Base-by-base conservation (phyloP, 2,329 filamentous ascomycete genomes). In the Cladosporium austrohemisphaericum region DNA sequence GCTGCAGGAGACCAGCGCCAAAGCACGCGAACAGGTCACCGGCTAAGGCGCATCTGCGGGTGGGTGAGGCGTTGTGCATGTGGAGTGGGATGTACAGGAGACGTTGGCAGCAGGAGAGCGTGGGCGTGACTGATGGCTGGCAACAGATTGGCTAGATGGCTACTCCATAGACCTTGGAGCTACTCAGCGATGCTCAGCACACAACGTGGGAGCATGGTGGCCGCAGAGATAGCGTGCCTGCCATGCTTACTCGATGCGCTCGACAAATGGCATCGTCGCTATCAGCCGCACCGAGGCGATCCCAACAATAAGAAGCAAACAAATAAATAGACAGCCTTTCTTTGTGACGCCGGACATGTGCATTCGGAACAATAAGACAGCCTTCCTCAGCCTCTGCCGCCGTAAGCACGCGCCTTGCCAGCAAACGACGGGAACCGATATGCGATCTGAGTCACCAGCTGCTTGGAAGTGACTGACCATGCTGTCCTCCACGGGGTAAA, bases 401-500 rank as follows among this genome's bases (percentile, higher is more conserved):
- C 29, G 29, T 45, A 23, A 45, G 41, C 41, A 35, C 41, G 41
- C 29, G 41, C 41, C 41, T 26, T 20, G 32, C 13, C 11, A 41
- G 31, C 41, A 26, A 22, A 28, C 25, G 13, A 10, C 29, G 13
- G 11, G 4, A 31, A 5, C 19, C 13, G 11, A 43, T 32, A 28
- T 20, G 19, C 23, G 8, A 19, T 23, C 44, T 47, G 44, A 47
- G 33, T 47, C 44, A 47, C 44, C 14, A 14, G 19, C 23, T 37
- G 31, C 35, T 20, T 20, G n/a, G n/a, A n/a, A n/a, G n/a, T 20
- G 35, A 10, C 35, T 11, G 13, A 11, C 18, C 19, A 10, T 37
- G 19, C 16, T 46, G 31, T 23, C 36, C 44, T 47, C 44, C 44
- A 47, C 44, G 44, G 44, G 44, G 44, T 38, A 47, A 25, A 23